A percentile compares a stretch with the other conserved stretches of the same genome.
phyloP scores from a whole-genome alignment of 192 early-diverging fungal species.

The Linnemannia zychae region DNA sequence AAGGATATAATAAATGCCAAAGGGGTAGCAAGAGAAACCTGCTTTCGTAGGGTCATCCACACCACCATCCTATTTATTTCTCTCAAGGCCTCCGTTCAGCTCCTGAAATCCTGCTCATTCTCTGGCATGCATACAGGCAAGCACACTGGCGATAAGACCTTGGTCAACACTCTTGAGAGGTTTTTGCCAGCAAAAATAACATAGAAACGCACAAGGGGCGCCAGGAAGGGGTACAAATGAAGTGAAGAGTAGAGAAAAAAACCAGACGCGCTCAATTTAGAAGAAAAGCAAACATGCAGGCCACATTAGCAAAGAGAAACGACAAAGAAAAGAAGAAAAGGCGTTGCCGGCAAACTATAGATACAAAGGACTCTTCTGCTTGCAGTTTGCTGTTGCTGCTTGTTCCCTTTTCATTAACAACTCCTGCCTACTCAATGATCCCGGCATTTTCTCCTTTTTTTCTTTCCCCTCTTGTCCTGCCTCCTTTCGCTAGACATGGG shows the following conservation, averaged over 20 bases:
- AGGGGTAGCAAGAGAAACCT: constrained; percentile 1
- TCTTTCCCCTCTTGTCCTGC: not conserved
- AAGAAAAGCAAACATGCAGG: not conserved
- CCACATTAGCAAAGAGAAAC: not conserved
- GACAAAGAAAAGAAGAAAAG: not conserved
- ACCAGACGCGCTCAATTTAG: not conserved
- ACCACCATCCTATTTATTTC: not conserved
- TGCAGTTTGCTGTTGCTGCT: not conserved
- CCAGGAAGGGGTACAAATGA: not conserved
- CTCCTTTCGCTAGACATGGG: not conserved
- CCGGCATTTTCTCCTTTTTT: not conserved
- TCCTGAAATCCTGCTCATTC: not conserved
- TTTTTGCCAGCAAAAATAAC: not conserved
- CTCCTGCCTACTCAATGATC: not conserved
- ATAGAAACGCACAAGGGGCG: not conserved
- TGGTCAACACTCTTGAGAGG: not conserved
- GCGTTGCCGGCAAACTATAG: not conserved
- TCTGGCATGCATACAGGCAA: not conserved
- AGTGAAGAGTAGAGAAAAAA: not conserved
- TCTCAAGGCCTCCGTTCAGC: not conserved
- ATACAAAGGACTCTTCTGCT: not conserved
- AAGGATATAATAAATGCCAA: not conserved
- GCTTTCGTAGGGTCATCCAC: not conserved
- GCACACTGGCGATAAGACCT: not conserved
- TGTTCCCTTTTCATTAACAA: too few species aligned